Evolutionary conservation across 257 asterid genomes (phyloP).

Genomic region (Salvia miltiorrhiza): DNA sequence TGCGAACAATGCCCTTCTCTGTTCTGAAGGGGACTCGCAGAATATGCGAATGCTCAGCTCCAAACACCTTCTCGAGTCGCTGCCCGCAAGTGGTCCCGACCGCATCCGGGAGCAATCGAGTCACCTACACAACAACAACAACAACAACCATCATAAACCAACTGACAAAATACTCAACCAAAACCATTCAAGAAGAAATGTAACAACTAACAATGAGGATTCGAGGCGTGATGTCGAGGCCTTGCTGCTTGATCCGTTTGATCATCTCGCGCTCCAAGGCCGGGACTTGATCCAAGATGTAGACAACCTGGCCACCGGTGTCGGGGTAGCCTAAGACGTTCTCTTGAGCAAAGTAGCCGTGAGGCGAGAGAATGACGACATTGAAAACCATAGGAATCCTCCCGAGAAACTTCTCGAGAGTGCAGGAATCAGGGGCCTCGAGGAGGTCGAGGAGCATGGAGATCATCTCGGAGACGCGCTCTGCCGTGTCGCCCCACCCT

Average conservation of each 20-base stretch:
- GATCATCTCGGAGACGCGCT: constrained; percentile 72
- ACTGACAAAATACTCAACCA: no score
- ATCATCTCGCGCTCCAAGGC: constrained; percentile 93
- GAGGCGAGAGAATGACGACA: constrained; percentile 95
- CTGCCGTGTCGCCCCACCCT: constrained; percentile 94
- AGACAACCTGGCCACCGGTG: constrained; percentile 99
- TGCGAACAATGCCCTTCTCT: constrained; percentile 78
- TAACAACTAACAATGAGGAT: constrained; percentile 65
- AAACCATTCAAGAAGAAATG: no score
- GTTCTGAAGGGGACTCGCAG: constrained; percentile 93
- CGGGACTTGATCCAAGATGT: constrained; percentile 99
- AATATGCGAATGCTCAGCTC: constrained; percentile 88
- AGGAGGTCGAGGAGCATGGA: constrained; percentile 85
- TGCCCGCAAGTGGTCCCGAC: constrained; percentile 97
- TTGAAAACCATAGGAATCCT: constrained; percentile 95
- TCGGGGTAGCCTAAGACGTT: constrained; percentile 96
- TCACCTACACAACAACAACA: constrained; percentile 45
- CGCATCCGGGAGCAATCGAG: constrained; percentile 95
- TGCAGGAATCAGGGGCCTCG: constrained; percentile 90
- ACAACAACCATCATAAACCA: not conserved
- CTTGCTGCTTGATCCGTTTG: constrained; percentile 95
- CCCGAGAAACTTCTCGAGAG: constrained; percentile 83
- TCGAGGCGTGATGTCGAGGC: constrained; percentile 83
- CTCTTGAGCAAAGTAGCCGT: constrained; percentile 98
- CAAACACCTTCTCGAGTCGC: constrained; percentile 80